phyloP scores from a whole-genome alignment of 2,329 filamentous ascomycete species.

The Geosmithia morbida region DNA sequence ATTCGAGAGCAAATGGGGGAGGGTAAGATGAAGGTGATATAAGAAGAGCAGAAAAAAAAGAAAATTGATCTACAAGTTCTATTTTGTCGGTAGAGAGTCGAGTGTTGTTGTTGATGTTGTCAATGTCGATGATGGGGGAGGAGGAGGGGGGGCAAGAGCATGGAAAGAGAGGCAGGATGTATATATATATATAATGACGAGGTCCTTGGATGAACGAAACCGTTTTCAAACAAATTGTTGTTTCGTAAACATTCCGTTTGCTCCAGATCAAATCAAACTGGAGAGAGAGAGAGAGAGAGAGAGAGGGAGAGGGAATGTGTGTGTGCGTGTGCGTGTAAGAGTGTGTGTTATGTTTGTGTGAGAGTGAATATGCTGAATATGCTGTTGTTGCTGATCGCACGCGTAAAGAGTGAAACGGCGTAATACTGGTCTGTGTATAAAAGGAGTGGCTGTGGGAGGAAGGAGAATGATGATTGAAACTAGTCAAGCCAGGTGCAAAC shows the following conservation, averaged over 20 bases:
- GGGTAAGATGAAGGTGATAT: not conserved
- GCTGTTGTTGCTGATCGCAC: not conserved
- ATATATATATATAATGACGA: not conserved
- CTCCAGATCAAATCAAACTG: not conserved
- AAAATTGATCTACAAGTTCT: not conserved
- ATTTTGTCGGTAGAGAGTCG: not conserved
- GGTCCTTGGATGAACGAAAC: not conserved
- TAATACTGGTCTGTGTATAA: too few relatives aligned
- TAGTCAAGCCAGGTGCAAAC: too few relatives aligned
- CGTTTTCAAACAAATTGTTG: not conserved
- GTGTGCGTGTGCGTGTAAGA: not conserved
- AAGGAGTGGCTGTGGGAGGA: too few relatives aligned
- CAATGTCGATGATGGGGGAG: not conserved
- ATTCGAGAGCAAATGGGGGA: too few relatives aligned
- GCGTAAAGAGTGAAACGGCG: too few relatives aligned
- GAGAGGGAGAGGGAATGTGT: not conserved
- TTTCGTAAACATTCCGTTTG: not conserved
- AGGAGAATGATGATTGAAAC: too few relatives aligned
- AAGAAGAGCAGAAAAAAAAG: not conserved
- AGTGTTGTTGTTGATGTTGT: not conserved
- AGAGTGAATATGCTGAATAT: not conserved
- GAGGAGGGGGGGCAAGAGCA: not conserved
- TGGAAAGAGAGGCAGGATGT: not conserved
- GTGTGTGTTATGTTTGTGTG: too few relatives aligned
- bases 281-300: not conserved